Base-by-base conservation (phyloP, 345 rosid species). In the Eutrema japonicum region DNA sequence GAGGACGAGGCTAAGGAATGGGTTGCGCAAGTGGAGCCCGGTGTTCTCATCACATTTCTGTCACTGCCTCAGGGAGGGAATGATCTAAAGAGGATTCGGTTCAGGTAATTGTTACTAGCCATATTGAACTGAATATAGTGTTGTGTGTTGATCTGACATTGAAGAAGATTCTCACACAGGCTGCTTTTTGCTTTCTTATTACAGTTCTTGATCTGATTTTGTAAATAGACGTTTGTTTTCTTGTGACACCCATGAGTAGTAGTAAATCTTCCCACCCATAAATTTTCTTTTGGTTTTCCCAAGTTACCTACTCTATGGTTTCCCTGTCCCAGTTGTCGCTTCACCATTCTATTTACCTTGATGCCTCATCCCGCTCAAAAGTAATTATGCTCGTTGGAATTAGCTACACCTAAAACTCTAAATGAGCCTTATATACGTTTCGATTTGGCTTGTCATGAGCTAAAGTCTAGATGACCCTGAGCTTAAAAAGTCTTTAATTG, bases 21-120 rank as follows among this genome's bases (percentile, higher is more conserved):
- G 98, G 92, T 90, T 49, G 98, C 98, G 1, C 97, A 90, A 81
- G 97, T 93, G 67, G 98, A 93, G 79, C 98, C 98, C 6, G 98
- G 98, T 48, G 96, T 93, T 63, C 93, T 93, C 69, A 90, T 93
- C 60, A 89, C 93, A 8, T 93, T 93, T 64, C 84, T 93, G 72
- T 90, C 98, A 7, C 79, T 89, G 76, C 88, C 89, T 26, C 64
- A 85, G 35, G 97, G 96, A 72, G 98, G 96, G 47, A 93, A 93
- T 80, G 93, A 93, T 79, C 90, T 93, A 36, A 90, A 86, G 83
- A 76, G 93, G 66, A 90, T 93, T 70, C 93, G 89, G 33, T 93
- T 93, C 87, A 93, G 97, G 98, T 93, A 83, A 72, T 27, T 29
- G 4, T 68, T 53, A 18, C 8, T 35, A 12, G 22, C 45, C 35